Base-by-base conservation (phyloP, 306 rosid genomes). In the Citrullus amarus region DNA sequence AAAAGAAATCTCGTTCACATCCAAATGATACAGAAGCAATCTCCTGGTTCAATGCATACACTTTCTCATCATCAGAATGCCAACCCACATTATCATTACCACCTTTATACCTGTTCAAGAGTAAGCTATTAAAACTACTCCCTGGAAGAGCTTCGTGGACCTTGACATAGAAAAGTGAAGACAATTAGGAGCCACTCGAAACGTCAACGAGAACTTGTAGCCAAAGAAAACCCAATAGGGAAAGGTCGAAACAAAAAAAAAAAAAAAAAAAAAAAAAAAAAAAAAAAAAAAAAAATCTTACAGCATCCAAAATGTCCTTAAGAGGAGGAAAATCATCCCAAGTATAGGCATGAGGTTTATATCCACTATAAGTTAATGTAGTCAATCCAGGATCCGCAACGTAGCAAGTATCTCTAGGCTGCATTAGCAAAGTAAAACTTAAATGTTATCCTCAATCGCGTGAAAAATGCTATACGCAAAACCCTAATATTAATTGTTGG, bases 1-100 rank as follows among this genome's bases (percentile, higher is more conserved):
- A 79, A 75, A 88, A 63, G 84, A 95, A 95, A 56, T 95, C 97
- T 16, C 98, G 96, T 2, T 95, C 96, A 51, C 97, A 95, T 76
- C 98, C 97, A 22, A 92, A 80, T 44, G 97, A 86, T 25, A 94
- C 76, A 12, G 98, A 92, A 63, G 96, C 98, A 76, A 92, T 95
- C 80, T 95, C 93, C 25, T 97, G 98, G 16, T 85, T 87, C 41
- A 87, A 84, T 32, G 96, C 97, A 81, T 95, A 95, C 51, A 95
- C 85, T 81, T 92, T 92, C 84, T 95, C 98, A 83, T 89, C 96
- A 78, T 95, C 98, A 80, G 98, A 84, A 85, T 95, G 98, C 98
- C 98, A 95, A 82, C 89, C 96, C 76, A 89, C 96, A 83, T 84
- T 83, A 84, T 95, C 97, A 80, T 86, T 85, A 71, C 98, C 97